Conservation (phyloP, 805 yeast genomes). For the Naumovozyma dairenensis region DNA sequence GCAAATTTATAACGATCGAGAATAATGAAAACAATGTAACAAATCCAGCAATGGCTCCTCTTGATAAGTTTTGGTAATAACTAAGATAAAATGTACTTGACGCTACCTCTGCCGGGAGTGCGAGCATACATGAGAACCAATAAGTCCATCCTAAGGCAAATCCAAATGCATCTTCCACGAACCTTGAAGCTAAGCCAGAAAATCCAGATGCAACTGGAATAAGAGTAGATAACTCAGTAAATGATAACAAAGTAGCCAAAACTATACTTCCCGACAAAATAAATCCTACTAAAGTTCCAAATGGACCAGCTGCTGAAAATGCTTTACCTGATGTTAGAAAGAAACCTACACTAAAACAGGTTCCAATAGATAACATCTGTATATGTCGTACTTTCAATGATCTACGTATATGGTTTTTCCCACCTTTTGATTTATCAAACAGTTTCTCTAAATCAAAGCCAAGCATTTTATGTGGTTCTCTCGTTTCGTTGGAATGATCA, state of each 20-base stretch:
- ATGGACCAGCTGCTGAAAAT: constrained; percentile 47
- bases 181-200: constrained; percentile 52
- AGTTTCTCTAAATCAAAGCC: background rate
- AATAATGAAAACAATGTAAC: constrained; percentile 46
- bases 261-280: constrained; percentile 56
- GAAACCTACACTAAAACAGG: constrained; percentile 57
- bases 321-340: constrained; percentile 54
- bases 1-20: constrained; percentile 42
- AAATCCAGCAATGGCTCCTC: constrained; percentile 52
- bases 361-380: constrained; percentile 59
- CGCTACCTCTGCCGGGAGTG: constrained; percentile 55
- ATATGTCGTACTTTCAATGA: constrained; percentile 42
- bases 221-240: constrained; percentile 57
- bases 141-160: constrained; percentile 61
- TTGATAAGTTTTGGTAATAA: constrained; percentile 50
- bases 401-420: constrained; percentile 37
- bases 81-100: constrained; percentile 54
- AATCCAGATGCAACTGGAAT: constrained; percentile 56
- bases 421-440: background rate
- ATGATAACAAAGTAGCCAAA: constrained; percentile 48
- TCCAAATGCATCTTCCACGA: constrained; percentile 57
- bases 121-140: constrained; percentile 44
- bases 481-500: background rate
- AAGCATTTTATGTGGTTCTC: background rate
- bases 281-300: constrained; percentile 45